Conservation (phyloP, 2,329 filamentous ascomycete genomes). For the Diaporthe ilicicola region DNA sequence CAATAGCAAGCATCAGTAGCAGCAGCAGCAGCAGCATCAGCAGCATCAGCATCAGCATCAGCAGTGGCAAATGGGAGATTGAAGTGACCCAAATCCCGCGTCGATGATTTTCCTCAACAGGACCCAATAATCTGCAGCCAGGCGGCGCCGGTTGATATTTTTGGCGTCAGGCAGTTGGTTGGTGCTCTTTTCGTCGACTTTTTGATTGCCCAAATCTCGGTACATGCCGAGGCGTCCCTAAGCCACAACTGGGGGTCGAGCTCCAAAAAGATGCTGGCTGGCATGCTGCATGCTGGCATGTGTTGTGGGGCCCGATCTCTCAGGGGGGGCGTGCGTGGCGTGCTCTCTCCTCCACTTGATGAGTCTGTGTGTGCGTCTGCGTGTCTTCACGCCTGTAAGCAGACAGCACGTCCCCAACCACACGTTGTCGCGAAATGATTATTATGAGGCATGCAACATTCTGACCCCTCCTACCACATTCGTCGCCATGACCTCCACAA, state of each 20-base stretch:
- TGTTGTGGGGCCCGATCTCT: constrained; percentile 2
- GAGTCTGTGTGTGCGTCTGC: not conserved
- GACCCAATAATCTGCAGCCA: not conserved
- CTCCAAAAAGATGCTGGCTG: not conserved
- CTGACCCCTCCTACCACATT: not conserved
- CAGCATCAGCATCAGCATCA: not conserved
- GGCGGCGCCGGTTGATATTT: constrained; percentile 12
- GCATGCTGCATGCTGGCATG: not conserved
- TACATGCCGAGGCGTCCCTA: constrained; percentile 14
- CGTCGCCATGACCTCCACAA: constrained; percentile 16
- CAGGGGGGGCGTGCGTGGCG: constrained; percentile 5
- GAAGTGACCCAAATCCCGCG: not conserved
- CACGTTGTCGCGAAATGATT: not conserved
- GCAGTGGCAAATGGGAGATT: not conserved
- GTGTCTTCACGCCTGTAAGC: not conserved
- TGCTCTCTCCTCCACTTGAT: constrained; percentile 12
- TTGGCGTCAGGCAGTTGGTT: constrained; percentile 16
- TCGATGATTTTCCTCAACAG: not conserved
- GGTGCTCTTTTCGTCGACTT: constrained; percentile 12
- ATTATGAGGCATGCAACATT: not conserved
- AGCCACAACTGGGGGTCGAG: not conserved
- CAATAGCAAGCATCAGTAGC: not conserved
- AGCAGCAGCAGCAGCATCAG: not conserved
- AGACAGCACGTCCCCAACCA: not conserved
- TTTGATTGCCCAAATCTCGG: constrained; percentile 23